Evolutionary conservation across 306 rosid genomes (phyloP), one percentile per base, ranked within the genome.

Genomic region (Trichosanthes truncata): DNA sequence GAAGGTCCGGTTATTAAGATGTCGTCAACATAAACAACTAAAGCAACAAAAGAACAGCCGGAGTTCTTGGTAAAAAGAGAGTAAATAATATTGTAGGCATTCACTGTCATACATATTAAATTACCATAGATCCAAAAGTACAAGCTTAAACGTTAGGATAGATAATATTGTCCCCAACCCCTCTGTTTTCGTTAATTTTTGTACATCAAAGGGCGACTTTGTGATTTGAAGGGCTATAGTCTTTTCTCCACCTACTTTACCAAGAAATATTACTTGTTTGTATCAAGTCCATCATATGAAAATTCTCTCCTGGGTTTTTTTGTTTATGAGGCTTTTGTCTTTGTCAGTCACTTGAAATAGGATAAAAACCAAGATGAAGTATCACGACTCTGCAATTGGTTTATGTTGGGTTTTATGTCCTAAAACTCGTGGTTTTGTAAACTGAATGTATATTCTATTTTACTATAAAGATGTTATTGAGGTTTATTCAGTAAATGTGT

Each of bases 311-410:
- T 13, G 18, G 9, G 40, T 74, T 73, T 31, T 79, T 67, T 65
- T 1, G 5, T 48, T 14, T 13, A 18, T 75, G 83, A 51, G 5
- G 75, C 25, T 36, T 45, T 68, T 12, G 61, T 65, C 51, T 40
- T 66, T 81, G 40, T 66, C 72, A 82, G 40, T 81, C 48, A 31
- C 57, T 86, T 90, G 96, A 88, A 81, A 76, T 72, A 91, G 91
- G 91, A 91, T 90, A 60, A 91, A 91, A 91, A 91, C 81, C 83
- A 91, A 81, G 91, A 93, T 84, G 96, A 91, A 80, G 91, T 93
- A 73, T 93, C 98, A 26, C 57, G 87, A 88, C 78, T 91, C 97
- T 74, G 97, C 97, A 12, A 91, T 90, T 87, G 86, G n/a, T n/a
- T n/a, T n/a, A n/a, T n/a, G n/a, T n/a, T n/a, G n/a, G n/a, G n/a